Conservation (phyloP, 2,329 filamentous ascomycete genomes). For the Trichoderma semiorbis region DNA sequence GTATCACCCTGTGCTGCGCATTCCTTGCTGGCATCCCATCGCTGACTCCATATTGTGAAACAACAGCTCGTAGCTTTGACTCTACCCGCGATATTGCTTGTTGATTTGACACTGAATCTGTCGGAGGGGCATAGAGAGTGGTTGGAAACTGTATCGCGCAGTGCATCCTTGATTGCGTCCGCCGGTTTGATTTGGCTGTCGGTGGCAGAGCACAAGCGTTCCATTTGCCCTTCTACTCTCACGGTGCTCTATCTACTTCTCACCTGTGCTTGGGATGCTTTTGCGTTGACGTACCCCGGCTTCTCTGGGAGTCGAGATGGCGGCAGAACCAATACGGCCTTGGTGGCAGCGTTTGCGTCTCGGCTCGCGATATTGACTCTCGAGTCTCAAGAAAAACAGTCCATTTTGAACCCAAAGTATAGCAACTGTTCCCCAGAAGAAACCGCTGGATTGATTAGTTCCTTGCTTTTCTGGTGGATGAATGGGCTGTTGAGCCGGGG, state of each 20-base stretch:
- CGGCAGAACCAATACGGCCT: background rate
- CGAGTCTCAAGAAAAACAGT: background rate
- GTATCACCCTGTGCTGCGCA: background rate
- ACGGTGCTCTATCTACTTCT: slow-evolving; percentile 8
- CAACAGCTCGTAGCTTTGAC: background rate
- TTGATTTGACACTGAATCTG: background rate
- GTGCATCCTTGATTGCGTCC: background rate
- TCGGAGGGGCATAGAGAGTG: background rate
- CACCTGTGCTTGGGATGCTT: background rate
- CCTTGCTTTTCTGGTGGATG: slow-evolving; percentile 17
- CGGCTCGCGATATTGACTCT: background rate
- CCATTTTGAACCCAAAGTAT: background rate
- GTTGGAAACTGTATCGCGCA: background rate
- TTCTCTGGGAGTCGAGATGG: background rate
- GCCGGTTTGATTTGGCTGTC: background rate
- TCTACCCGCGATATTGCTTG: background rate
- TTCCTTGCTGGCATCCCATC: background rate
- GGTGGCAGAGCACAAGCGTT: slow-evolving; percentile 8
- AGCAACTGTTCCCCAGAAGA: background rate
- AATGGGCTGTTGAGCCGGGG: slow-evolving; percentile 4
- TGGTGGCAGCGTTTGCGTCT: background rate
- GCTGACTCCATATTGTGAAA: background rate
- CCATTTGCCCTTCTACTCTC: slow-evolving; percentile 4
- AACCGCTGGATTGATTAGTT: background rate
- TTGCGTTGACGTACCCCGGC: background rate